Base-by-base conservation (phyloP, 441 rosid species). In the Adansonia gregorii region DNA sequence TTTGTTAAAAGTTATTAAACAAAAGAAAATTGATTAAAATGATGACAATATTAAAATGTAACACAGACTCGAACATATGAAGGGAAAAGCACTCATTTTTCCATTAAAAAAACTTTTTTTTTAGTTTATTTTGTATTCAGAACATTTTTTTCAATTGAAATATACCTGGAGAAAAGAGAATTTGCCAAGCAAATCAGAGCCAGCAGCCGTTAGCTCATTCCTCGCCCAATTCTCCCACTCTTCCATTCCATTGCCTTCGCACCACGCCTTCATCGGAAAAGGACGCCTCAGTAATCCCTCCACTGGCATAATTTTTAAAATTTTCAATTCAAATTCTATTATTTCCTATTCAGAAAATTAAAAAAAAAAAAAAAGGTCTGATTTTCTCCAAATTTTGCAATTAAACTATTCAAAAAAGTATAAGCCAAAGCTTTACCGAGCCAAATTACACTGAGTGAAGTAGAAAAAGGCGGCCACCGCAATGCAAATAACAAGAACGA, bases 171-270 rank as follows among this genome's bases (percentile, higher is more conserved):
- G 95, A 86, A 86, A 85, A 43, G 89, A 85, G 77, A 90, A 89
- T 84, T 90, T 95, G n/a, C 91, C 98, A 60, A 91, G 90, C 85
- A 93, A 91, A 76, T 92, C 93, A 55, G 97, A 90, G 24, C 99
- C 97, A 41, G 81, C 86, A 70, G 92, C 88, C 89, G 90, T 88
- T 65, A 95, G 92, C 86, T 95, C 93, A 84, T 86, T 89, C 51
- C 88, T 81, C 3, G 95, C 98, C 98, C 98, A 95, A 51, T 75
- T 80, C 72, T 93, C 93, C 95, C 96, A 95, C 75, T 88, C 89
- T 65, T 70, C 75, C 49, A 81, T 73, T 41, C 85, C 89, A 52
- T 39, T 69, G 43, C 80, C 88, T 51, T 85, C 87, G 48, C 73
- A 63, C 58, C 76, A 59, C 61, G 72, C 85, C 73, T 74, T 81